phyloP scores from a whole-genome alignment of 257 asterid species.

The Nyctanthes arbortristis region DNA sequence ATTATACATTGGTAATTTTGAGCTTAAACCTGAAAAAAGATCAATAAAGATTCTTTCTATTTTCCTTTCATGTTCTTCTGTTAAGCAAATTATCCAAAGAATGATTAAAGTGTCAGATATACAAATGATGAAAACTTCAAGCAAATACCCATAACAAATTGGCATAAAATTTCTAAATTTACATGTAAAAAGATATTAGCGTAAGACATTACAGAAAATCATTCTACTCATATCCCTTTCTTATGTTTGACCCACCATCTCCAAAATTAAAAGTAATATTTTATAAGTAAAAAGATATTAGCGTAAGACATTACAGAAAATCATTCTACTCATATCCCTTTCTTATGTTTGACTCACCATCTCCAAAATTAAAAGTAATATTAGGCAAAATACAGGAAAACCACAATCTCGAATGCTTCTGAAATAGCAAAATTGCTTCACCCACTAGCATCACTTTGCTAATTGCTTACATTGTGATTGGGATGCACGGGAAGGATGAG shows the following conservation, averaged over 20 bases:
- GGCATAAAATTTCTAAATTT: background rate
- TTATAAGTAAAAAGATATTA: too few species aligned
- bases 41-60: background rate
- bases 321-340: background rate
- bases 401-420: background rate
- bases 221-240: background rate
- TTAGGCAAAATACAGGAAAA: background rate
- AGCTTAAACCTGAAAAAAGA: background rate
- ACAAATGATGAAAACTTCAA: too few species aligned
- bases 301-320: too few species aligned
- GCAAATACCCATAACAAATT: background rate
- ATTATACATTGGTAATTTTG: background rate
- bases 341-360: background rate
- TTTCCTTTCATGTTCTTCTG: background rate
- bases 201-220: too few species aligned
- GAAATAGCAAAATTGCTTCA: background rate
- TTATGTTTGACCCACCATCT: background rate
- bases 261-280: background rate
- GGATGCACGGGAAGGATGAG: conserved; percentile 38
- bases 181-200: too few species aligned
- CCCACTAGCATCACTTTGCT: background rate
- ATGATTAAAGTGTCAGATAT: too few species aligned
- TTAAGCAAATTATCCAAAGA: background rate
- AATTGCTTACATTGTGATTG: conserved; percentile 43
- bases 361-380: background rate